Percentiles rank a stretch among this genome's conserved stretches.
These are phyloP conservation scores for Lentinula lateritia DNA, from an alignment of 768 basidiomycete species.

Conservation along the genomic window DNA sequence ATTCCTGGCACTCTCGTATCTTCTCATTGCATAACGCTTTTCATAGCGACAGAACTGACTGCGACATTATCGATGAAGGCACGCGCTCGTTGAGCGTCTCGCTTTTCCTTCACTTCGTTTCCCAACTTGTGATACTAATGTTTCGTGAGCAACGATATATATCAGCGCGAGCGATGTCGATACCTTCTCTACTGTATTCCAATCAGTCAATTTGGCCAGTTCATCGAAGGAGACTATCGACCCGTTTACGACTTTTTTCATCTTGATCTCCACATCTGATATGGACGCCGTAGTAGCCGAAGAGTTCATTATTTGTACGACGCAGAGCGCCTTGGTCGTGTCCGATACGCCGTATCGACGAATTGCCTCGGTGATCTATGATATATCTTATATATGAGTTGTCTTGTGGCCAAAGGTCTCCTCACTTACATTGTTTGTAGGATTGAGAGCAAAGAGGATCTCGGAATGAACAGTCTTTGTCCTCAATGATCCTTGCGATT, in stretches of 20 bases:
- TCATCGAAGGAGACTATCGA: conserved; percentile 40
- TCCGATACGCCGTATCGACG: conserved; percentile 81
- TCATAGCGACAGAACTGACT: conserved; percentile 55
- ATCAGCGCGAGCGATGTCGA: conserved; percentile 9
- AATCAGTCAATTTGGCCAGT: conserved; percentile 55
- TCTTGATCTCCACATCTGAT: conserved; percentile 40
- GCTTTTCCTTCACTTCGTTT: conserved; percentile 29
- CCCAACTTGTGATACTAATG: conserved; percentile 51
- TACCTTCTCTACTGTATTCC: conserved; percentile 72
- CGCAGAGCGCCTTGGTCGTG: conserved; percentile 54
- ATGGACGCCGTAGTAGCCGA: conserved; percentile 14
- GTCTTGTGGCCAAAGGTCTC: background rate
- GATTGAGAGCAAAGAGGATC: conserved; percentile 81
- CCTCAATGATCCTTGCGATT: conserved; percentile 50
- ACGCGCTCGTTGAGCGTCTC: conserved; percentile 17
- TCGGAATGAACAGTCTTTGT: conserved; percentile 92
- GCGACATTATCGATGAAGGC: conserved; percentile 45
- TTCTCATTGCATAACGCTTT: conserved; percentile 32
- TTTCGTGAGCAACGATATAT: background rate
- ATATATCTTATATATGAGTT: background rate
- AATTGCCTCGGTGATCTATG: conserved; percentile 83
- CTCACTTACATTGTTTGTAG: conserved; percentile 69
- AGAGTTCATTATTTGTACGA: conserved; percentile 58
- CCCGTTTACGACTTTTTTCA: conserved; percentile 58
- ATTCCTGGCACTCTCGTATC: no score